Percentiles rank a stretch among this genome's conserved stretches.
phyloP scores from a whole-genome alignment of 2,329 filamentous ascomycete species.

The Pleochaeta shiraiana region DNA sequence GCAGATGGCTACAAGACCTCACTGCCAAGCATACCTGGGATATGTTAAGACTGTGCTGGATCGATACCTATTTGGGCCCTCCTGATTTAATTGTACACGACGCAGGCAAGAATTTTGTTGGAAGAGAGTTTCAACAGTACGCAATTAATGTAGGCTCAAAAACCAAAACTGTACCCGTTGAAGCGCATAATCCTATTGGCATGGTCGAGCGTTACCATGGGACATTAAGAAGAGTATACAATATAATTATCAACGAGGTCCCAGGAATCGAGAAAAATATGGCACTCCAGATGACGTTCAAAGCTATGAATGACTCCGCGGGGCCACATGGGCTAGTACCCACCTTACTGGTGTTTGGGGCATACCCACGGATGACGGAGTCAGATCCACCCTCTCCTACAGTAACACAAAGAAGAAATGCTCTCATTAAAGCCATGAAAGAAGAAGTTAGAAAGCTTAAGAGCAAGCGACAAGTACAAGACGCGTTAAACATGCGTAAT shows the following conservation, averaged over 20 bases:
- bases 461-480: too few species aligned
- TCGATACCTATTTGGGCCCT: constrained; percentile 5
- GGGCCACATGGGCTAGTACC: constrained; percentile 5
- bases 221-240: not conserved
- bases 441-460: too few species aligned
- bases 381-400: too few species aligned
- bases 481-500: too few species aligned
- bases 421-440: too few species aligned
- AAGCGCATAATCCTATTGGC: constrained; percentile 2
- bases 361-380: too few species aligned
- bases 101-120: not conserved
- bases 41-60: constrained; percentile 4
- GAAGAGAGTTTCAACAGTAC: constrained; percentile 5
- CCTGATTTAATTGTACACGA: not conserved
- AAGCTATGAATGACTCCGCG: constrained; percentile 7
- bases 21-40: constrained; percentile 4
- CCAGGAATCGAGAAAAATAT: constrained; percentile 3
- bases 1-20: constrained; percentile 3
- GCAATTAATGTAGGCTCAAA: not conserved
- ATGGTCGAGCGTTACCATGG: constrained; percentile 6
- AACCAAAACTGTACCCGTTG: not conserved
- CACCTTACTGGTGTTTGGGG: constrained; percentile 6
- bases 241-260: constrained; percentile 6
- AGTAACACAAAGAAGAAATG: too few species aligned
- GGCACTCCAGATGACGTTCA: constrained; percentile 7